A percentile compares a stretch with the other conserved stretches of the same genome.
Conservation (phyloP, 83 land plant species). For the Diphasiastrum complanatum region DNA sequence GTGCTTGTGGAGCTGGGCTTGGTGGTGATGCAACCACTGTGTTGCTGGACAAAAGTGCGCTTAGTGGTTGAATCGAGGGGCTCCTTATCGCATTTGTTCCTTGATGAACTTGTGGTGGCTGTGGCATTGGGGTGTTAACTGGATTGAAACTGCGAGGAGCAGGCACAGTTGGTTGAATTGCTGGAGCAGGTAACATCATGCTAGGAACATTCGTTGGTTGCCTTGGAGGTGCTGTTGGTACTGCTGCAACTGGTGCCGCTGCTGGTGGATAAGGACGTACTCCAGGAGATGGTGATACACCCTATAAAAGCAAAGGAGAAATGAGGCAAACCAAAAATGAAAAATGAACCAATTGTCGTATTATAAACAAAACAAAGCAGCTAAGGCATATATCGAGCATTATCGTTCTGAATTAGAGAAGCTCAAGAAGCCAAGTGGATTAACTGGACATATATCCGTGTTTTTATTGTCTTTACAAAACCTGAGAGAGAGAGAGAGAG, state of each 20-base stretch:
- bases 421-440: too few relatives aligned
- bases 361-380: too few relatives aligned
- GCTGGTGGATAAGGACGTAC: conserved; percentile 18
- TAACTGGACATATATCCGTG: too few relatives aligned
- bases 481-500: too few relatives aligned
- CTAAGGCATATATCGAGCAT: too few relatives aligned
- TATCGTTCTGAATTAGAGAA: too few relatives aligned
- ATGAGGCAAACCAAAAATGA: too few relatives aligned
- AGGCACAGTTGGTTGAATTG: conserved; percentile 35
- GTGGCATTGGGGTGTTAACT: conserved; percentile 34
- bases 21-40: conserved; percentile 26
- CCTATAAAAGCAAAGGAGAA: too few relatives aligned
- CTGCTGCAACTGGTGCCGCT: conserved; percentile 21
- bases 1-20: conserved; percentile 44
- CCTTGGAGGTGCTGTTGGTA: conserved; percentile 34
- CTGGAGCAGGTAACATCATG: conserved; percentile 18
- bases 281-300: conserved; percentile 4
- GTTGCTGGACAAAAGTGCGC: conserved; percentile 21
- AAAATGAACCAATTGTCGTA: too few relatives aligned
- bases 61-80: conserved; percentile 21
- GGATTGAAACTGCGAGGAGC: conserved; percentile 61
- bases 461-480: too few relatives aligned
- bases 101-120: conserved; percentile 48
- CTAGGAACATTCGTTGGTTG: conserved; percentile 26
- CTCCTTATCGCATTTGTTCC: too few relatives aligned